phyloP scores from a whole-genome alignment of 768 basidiomycete genomes.

The Gyrodon lividus region DNA sequence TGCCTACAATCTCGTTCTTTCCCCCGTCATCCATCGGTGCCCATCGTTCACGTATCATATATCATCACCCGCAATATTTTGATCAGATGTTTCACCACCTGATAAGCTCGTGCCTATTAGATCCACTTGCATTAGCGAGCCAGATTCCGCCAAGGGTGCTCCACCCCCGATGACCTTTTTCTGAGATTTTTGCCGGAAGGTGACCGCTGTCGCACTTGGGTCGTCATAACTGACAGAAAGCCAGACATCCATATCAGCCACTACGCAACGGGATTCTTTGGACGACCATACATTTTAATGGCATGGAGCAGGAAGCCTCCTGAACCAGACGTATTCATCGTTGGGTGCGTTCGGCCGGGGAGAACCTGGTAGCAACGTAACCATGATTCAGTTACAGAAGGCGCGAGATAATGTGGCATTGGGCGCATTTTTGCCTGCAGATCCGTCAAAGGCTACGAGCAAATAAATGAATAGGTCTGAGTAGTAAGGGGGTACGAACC shows the following conservation, averaged over 20 bases:
- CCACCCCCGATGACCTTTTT: slow-evolving; percentile 21
- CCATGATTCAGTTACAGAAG: slow-evolving; percentile 84
- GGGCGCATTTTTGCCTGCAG: slow-evolving; percentile 70
- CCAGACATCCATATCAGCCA: neutral
- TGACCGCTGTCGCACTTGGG: slow-evolving; percentile 54
- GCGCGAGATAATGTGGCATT: slow-evolving; percentile 66
- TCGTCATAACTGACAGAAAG: slow-evolving; percentile 55
- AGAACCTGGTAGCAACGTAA: slow-evolving; percentile 89
- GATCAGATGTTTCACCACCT: neutral
- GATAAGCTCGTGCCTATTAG: neutral
- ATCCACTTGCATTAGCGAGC: slow-evolving; percentile 19
- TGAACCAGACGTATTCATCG: slow-evolving; percentile 86
- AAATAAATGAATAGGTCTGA: slow-evolving; percentile 7
- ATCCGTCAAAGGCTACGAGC: slow-evolving; percentile 65
- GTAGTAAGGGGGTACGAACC: slow-evolving; percentile 37
- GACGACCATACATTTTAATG: slow-evolving; percentile 70
- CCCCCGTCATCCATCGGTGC: neutral
- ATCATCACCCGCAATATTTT: neutral
- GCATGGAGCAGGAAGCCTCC: slow-evolving; percentile 87
- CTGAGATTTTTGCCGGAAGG: slow-evolving; percentile 42
- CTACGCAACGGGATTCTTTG: neutral
- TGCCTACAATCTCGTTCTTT: neutral
- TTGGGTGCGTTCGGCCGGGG: slow-evolving; percentile 95
- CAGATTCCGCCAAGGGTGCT: slow-evolving; percentile 1
- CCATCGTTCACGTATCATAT: neutral